These are phyloP conservation scores for Teratosphaeria pseudoeucalypti DNA, from an alignment of 2,329 filamentous ascomycete species.

Conservation along the genomic window DNA sequence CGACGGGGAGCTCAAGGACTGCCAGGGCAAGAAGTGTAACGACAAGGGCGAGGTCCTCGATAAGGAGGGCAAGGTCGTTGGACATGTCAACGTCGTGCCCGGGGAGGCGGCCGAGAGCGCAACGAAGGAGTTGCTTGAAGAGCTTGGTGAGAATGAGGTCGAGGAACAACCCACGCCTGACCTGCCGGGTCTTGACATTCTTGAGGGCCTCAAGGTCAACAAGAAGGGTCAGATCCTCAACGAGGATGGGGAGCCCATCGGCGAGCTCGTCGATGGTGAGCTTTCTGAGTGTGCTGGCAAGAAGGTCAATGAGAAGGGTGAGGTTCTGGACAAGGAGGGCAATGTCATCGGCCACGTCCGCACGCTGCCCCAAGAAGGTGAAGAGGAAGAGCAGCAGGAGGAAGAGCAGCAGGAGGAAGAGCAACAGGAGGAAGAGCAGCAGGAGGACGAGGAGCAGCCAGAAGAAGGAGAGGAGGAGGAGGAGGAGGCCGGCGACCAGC, in stretches of 20 bases:
- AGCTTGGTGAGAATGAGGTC: conserved; percentile 29
- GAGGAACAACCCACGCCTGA: conserved; percentile 17
- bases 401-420: conserved; percentile 38
- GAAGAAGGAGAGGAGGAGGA: conserved; percentile 22
- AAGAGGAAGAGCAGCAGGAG: conserved; percentile 23
- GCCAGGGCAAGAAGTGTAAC: conserved; percentile 39
- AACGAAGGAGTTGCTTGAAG: conserved; percentile 38
- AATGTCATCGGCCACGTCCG: conserved; percentile 53
- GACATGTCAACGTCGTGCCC: conserved; percentile 38
- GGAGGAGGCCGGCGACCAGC: conserved; percentile 22
- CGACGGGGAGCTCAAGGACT: conserved; percentile 35
- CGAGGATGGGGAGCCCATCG: conserved; percentile 44
- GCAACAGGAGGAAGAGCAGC: conserved; percentile 22
- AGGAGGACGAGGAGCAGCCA: conserved; percentile 25
- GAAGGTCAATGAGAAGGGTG: conserved; percentile 54
- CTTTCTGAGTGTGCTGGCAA: conserved; percentile 53
- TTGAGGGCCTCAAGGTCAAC: conserved; percentile 48
- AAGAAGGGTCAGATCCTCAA: conserved; percentile 46
- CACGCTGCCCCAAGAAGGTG: conserved; percentile 35
- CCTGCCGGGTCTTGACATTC: conserved; percentile 35
- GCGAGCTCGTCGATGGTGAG: conserved; percentile 47
- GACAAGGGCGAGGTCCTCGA: conserved; percentile 42
- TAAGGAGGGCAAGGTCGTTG: conserved; percentile 41
- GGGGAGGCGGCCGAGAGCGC: conserved; percentile 42
- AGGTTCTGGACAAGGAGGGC: conserved; percentile 54